Conservation (phyloP, 345 rosid genomes). For the Alliaria petiolata region DNA sequence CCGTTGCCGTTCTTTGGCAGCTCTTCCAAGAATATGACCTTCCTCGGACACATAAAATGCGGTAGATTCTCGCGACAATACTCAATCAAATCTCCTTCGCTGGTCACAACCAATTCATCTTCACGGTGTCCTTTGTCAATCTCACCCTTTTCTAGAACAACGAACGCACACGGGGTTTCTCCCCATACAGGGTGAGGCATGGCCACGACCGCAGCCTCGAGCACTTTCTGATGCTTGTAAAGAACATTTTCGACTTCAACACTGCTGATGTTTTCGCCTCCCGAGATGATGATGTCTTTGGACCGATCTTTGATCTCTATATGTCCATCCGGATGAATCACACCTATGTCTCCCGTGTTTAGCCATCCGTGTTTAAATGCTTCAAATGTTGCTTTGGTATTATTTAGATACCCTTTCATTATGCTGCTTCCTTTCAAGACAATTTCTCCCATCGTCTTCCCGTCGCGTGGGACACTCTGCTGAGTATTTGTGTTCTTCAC, state of each 20-base stretch:
- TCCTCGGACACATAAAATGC: conserved; percentile 52
- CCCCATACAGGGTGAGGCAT: conserved; percentile 60
- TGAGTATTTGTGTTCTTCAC: conserved; percentile 53
- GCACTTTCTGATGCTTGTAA: conserved; percentile 40
- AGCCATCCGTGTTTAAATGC: conserved; percentile 60
- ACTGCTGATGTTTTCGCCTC: conserved; percentile 69
- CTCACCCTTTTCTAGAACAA: conserved; percentile 23
- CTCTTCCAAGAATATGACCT: conserved; percentile 37
- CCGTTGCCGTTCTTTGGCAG: conserved; percentile 59
- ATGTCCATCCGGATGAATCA: conserved; percentile 43
- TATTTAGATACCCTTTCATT: conserved; percentile 56
- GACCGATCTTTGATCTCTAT: conserved; percentile 63
- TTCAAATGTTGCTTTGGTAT: conserved; percentile 40
- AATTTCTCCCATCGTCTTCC: conserved; percentile 57
- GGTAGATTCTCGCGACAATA: conserved; percentile 47
- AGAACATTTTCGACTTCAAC: conserved; percentile 50
- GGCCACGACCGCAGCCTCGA: conserved; percentile 58
- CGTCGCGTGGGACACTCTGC: conserved; percentile 49
- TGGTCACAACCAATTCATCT: background rate
- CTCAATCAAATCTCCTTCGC: conserved; percentile 39
- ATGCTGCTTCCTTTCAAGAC: conserved; percentile 47
- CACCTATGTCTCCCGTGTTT: conserved; percentile 57
- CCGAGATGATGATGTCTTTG: conserved; percentile 59
- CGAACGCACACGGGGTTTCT: conserved; percentile 56
- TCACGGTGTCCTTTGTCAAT: conserved; percentile 19